phyloP scores from a whole-genome alignment of 345 rosid species.

The Dipteronia dyeriana region DNA sequence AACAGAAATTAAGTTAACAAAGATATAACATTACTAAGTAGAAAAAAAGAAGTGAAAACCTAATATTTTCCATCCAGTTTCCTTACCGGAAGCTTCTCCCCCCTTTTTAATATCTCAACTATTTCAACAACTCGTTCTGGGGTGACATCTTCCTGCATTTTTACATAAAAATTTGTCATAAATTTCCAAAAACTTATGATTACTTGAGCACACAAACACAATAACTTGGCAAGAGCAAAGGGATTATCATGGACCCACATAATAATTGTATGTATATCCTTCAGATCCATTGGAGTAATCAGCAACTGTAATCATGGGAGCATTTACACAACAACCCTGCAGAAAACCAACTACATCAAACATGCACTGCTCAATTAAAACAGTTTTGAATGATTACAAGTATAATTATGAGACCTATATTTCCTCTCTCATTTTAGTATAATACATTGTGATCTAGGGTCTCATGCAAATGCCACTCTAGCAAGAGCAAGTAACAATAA shows the following conservation, averaged over 20 bases:
- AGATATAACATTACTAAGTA: background rate
- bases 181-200: conserved; percentile 6
- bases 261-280: conserved; percentile 93
- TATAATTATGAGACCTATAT: background rate
- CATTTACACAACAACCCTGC: conserved; percentile 98
- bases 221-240: conserved; percentile 11
- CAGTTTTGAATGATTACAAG: background rate
- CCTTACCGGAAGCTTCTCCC: conserved; percentile 90
- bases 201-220: background rate
- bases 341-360: conserved; percentile 27
- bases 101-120: conserved; percentile 81
- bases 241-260: conserved; percentile 46
- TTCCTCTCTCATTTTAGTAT: background rate
- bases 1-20: conserved; percentile 8
- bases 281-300: conserved; percentile 94
- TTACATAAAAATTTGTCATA: conserved; percentile 23
- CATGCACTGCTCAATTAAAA: conserved; percentile 6
- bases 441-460: background rate
- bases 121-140: conserved; percentile 89
- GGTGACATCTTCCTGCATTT: conserved; percentile 88
- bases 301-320: conserved; percentile 98
- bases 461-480: conserved; percentile 8
- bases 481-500: background rate
- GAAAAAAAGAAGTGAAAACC: background rate
- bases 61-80: conserved; percentile 5